Base-by-base conservation (phyloP, 129 eudicot species). In the Flaveria brownii region DNA sequence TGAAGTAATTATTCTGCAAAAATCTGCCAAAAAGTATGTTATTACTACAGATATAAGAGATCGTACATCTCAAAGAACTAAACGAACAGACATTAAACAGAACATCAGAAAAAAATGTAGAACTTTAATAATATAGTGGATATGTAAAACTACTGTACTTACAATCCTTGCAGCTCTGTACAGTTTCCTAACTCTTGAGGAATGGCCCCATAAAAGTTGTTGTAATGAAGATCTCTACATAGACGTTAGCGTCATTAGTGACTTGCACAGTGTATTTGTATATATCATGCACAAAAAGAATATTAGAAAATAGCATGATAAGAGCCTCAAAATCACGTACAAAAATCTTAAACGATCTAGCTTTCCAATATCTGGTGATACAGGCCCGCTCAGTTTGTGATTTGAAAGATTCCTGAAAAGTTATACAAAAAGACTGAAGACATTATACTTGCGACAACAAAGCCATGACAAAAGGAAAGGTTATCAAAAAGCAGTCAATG, bases 151-250 rank as follows among this genome's bases (percentile, higher is more conserved):
- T 63, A 42, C 9, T 69, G n/a, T 66, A 85, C 99, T 94, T 87
- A 94, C 99, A 94, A 55, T 65, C 96, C 85, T 65, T 82, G 91
- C 82, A 94, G 85, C 81, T 86, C 86, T 43, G 97, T 91, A 84
- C 96, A 89, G 71, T 91, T 91, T 77, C 99, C 99, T 79, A 94
- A 77, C 64, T 84, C 99, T 51, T 96, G 85, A 68, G 99, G 99
- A 77, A 94, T 94, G 41, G 85, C 71, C 72, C 97, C 99, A 78
- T 89, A 94, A 45, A 94, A 89, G 81, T 87, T 88, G 87, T 94
- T 94, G 85, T 83, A 86, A 78, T 91, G 91, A 80, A 94, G 97
- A 68, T 91, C 92, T 80, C 99, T 93, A 65, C 77, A 86, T 64
- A 65, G n/a, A 74, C 16, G 66, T 18, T 45, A 84, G 80, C 77